Conservation (phyloP, 2,329 filamentous ascomycete species). For the Bipolaris sorokiniana region DNA sequence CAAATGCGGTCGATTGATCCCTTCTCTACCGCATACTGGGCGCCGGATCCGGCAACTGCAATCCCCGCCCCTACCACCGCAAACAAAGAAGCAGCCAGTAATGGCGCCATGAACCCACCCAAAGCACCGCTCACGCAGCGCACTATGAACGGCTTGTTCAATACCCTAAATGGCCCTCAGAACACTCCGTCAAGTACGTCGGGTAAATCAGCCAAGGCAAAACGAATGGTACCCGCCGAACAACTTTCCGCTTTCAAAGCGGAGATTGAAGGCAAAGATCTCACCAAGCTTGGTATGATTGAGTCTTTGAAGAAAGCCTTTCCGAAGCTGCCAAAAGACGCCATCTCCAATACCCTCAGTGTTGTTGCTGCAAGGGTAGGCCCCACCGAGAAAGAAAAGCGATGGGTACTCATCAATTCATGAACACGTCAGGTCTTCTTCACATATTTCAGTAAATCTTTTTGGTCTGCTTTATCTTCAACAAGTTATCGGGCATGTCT, state of each 20-base stretch:
- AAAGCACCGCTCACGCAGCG: constrained; percentile 52
- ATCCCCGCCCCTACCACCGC: constrained; percentile 13
- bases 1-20: constrained; percentile 74
- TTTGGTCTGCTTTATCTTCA: background rate
- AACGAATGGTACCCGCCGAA: constrained; percentile 62
- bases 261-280: constrained; percentile 71
- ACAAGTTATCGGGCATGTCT: background rate
- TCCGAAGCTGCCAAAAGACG: constrained; percentile 70
- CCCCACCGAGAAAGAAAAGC: constrained; percentile 68
- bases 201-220: constrained; percentile 48
- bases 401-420: constrained; percentile 57
- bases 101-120: constrained; percentile 48
- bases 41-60: constrained; percentile 34
- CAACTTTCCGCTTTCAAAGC: constrained; percentile 71
- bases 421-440: constrained; percentile 8
- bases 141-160: constrained; percentile 44
- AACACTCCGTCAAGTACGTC: constrained; percentile 25
- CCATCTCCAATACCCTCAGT: constrained; percentile 74
- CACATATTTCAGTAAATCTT: background rate
- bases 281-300: constrained; percentile 75
- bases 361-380: constrained; percentile 68
- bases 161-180: constrained; percentile 35
- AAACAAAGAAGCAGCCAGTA: constrained; percentile 23
- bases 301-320: constrained; percentile 79
- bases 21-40: constrained; percentile 84